Conservation (phyloP, 441 rosid genomes). For the Adansonia gregorii region DNA sequence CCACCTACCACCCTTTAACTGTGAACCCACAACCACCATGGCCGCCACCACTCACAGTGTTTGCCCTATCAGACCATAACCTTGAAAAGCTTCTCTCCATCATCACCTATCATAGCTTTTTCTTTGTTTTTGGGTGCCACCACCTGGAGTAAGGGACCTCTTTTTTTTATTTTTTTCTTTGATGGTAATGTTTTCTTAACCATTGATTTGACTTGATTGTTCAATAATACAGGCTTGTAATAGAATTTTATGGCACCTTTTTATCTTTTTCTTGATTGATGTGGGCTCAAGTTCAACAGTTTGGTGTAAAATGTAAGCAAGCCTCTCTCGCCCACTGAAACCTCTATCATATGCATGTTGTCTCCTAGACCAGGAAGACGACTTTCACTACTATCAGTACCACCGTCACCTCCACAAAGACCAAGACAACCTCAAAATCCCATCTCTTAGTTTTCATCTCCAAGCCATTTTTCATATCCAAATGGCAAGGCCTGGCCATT, state of each 20-base stretch:
- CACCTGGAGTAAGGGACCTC: too few species aligned
- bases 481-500: conserved; percentile 51
- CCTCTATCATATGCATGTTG: conserved; percentile 66
- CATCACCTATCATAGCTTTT: conserved; percentile 16
- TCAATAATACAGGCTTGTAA: neutral
- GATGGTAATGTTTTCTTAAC: too few species aligned
- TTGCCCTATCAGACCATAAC: neutral
- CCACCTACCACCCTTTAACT: neutral
- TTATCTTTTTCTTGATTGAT: conserved; percentile 28
- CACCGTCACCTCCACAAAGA: conserved; percentile 29
- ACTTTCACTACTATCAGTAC: conserved; percentile 36
- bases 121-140: conserved; percentile 13
- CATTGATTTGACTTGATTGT: too few species aligned
- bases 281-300: conserved; percentile 54
- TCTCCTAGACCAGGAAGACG: conserved; percentile 55
- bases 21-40: neutral
- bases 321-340: conserved; percentile 39
- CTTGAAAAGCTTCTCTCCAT: neutral
- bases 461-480: conserved; percentile 21
- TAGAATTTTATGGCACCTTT: conserved; percentile 27
- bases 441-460: conserved; percentile 20
- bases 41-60: conserved; percentile 4
- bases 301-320: conserved; percentile 66
- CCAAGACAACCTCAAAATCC: conserved; percentile 21
- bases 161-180: too few species aligned